phyloP scores from a whole-genome alignment of 805 yeast genomes.

The Lachancea fermentati region DNA sequence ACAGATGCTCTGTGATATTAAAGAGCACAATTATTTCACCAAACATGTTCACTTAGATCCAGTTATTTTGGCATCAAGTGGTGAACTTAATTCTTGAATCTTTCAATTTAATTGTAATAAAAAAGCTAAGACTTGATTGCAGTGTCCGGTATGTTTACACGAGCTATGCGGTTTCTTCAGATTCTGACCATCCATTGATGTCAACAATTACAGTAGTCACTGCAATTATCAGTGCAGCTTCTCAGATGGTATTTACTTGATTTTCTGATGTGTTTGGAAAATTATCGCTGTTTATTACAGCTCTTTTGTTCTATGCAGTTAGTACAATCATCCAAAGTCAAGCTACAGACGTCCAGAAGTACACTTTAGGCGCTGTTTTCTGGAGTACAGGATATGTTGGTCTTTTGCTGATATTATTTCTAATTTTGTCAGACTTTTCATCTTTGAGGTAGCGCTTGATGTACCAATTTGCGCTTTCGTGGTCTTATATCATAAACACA shows the following conservation, averaged over 20 bases:
- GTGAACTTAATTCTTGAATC: no score
- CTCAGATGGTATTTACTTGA: constrained; percentile 52
- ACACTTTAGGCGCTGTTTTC: constrained; percentile 51
- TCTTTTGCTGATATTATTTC: constrained; percentile 47
- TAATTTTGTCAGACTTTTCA: constrained; percentile 62
- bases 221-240: constrained; percentile 50
- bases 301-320: constrained; percentile 45
- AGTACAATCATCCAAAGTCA: constrained; percentile 55
- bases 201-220: constrained; percentile 48
- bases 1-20: no score
- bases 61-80: no score
- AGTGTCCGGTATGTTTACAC: constrained; percentile 43
- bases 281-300: constrained; percentile 37
- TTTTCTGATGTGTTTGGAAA: constrained; percentile 54
- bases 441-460: constrained; percentile 65
- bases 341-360: constrained; percentile 46
- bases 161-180: constrained; percentile 46
- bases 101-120: no score
- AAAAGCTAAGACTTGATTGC: no score
- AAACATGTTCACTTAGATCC: no score
- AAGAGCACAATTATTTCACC: no score
- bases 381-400: constrained; percentile 56
- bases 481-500: constrained; percentile 69
- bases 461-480: constrained; percentile 58
- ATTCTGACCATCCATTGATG: constrained; percentile 42